Evolutionary conservation across 2,329 filamentous ascomycete species (phyloP).

Genomic region (Pseudopyricularia javanii): DNA sequence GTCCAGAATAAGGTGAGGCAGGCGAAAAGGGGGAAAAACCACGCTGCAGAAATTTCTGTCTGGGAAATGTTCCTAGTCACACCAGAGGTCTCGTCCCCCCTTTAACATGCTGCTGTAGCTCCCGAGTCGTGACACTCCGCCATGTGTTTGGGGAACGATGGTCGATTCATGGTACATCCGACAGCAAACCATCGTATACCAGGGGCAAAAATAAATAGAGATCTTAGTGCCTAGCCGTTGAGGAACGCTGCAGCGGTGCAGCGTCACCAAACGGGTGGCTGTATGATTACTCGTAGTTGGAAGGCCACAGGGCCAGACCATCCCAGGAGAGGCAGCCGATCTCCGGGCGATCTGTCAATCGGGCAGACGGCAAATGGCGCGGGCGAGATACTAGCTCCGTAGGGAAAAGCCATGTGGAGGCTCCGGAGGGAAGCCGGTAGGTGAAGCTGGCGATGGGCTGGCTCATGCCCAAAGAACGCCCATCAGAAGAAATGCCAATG

Average conservation of each 20-base stretch:
- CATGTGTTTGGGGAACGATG: not conserved
- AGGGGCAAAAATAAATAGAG: not conserved
- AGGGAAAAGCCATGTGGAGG: too few relatives aligned
- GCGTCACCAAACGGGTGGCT: not conserved
- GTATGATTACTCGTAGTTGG: not conserved
- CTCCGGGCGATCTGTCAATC: not conserved
- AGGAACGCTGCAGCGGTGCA: not conserved
- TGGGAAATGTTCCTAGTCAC: too few relatives aligned
- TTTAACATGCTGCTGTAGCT: not conserved
- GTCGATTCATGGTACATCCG: too few relatives aligned
- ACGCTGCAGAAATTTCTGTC: too few relatives aligned
- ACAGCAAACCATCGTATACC: too few relatives aligned
- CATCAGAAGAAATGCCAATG: not conserved
- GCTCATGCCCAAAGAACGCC: not conserved
- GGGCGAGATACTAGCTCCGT: too few relatives aligned
- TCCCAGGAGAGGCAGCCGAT: not conserved
- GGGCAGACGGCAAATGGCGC: not conserved
- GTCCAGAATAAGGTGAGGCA: too few relatives aligned
- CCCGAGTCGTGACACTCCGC: not conserved
- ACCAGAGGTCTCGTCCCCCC: too few relatives aligned
- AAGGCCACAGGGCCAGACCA: not conserved
- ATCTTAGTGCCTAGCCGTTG: not conserved
- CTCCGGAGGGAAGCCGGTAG: too few relatives aligned
- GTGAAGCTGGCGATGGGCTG: not conserved
- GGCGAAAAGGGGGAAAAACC: too few relatives aligned